phyloP scores from a whole-genome alignment of 495 filamentous ascomycete species.

The Cetradonia linearis region DNA sequence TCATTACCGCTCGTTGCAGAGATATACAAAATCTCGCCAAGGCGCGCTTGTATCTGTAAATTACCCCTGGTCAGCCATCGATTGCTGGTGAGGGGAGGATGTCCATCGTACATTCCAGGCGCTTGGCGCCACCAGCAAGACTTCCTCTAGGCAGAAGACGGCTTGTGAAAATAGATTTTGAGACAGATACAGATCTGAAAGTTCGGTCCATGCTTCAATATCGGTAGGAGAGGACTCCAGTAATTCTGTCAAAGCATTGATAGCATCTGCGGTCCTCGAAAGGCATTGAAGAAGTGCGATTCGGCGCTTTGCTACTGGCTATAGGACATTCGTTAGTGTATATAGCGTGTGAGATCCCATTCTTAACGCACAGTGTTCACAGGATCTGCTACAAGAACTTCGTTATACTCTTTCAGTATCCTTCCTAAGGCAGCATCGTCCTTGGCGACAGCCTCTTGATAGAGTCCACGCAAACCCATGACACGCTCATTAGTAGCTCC shows the following conservation, averaged over 20 bases:
- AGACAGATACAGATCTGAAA: constrained; percentile 71
- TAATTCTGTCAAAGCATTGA: constrained; percentile 58
- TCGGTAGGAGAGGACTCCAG: constrained; percentile 81
- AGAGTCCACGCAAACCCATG: constrained; percentile 68
- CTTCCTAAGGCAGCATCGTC: constrained; percentile 51
- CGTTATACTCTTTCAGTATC: constrained; percentile 67
- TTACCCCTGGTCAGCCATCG: constrained; percentile 23
- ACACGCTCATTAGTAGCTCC: constrained; percentile 72
- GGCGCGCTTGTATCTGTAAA: constrained; percentile 67
- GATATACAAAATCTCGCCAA: constrained; percentile 75
- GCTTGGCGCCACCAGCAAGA: constrained; percentile 77
- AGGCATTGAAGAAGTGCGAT: constrained; percentile 70
- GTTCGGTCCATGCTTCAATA: constrained; percentile 87
- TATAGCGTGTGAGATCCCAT: constrained; percentile 11
- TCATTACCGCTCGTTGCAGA: constrained; percentile 38
- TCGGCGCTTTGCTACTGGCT: constrained; percentile 81
- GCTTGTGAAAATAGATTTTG: constrained; percentile 72
- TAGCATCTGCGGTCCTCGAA: constrained; percentile 57
- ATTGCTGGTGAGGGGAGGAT: neutral
- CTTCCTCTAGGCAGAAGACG: constrained; percentile 82
- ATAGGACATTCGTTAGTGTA: constrained; percentile 7
- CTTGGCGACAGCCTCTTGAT: constrained; percentile 73
- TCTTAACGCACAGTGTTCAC: constrained; percentile 61
- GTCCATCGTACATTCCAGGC: constrained; percentile 72
- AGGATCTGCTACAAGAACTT: constrained; percentile 59